Evolutionary conservation across 2,329 filamentous ascomycete species (phyloP).

Genomic region (Lachnellula occidentalis): DNA sequence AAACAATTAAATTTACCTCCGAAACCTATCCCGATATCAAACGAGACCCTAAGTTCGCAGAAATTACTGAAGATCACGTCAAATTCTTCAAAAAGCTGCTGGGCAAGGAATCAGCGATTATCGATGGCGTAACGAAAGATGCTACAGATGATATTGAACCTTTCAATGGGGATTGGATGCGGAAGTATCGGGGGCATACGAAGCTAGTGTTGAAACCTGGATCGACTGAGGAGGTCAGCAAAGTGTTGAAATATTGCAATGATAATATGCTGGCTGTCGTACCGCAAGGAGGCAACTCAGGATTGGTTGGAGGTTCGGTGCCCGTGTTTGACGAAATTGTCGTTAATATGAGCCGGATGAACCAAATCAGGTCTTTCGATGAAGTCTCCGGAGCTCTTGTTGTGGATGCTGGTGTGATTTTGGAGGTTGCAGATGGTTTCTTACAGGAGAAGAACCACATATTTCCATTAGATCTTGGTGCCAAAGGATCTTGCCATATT

Average conservation of each 20-base stretch:
- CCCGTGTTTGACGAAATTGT: conserved; percentile 99
- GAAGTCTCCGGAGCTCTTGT: conserved; percentile 87
- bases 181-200: conserved; percentile 90
- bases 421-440: conserved; percentile 83
- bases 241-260: conserved; percentile 92
- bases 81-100: conserved; percentile 77
- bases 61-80: conserved; percentile 74
- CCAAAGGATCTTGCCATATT: conserved; percentile 94
- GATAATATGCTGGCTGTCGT: conserved; percentile 87
- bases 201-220: conserved; percentile 81
- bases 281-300: conserved; percentile 95
- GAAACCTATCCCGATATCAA: conserved; percentile 81
- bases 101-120: conserved; percentile 69
- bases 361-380: conserved; percentile 85
- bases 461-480: conserved; percentile 94
- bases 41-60: conserved; percentile 68
- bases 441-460: conserved; percentile 79
- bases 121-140: conserved; percentile 76
- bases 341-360: conserved; percentile 85
- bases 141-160: conserved; percentile 76
- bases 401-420: conserved; percentile 82
- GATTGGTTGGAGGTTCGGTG: conserved; percentile 89
- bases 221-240: conserved; percentile 81
- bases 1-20: conserved; percentile 68
- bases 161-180: conserved; percentile 99